Base-by-base conservation (phyloP, 129 eudicot species). In the Tanacetum coccineum region DNA sequence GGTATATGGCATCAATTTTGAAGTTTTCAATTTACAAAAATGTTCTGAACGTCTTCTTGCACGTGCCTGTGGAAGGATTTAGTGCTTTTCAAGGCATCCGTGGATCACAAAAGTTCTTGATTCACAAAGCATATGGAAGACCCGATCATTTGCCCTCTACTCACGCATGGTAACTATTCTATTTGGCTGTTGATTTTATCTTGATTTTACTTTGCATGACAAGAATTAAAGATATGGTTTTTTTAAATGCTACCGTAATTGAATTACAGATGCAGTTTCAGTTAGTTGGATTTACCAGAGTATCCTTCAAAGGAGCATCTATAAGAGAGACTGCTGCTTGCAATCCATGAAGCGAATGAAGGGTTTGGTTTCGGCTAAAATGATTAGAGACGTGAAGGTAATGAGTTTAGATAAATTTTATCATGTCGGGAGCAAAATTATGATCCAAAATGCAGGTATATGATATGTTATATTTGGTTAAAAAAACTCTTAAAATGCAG, bases 21-120 rank as follows among this genome's bases (percentile, higher is more conserved):
- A 13, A 7, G 4, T 26, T 36, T 30, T 8, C 36, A 3, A 12
- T 55, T 10, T 62, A 42, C 9, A 1, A 45, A 6, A 22, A 47
- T 17, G 4, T n/a, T 56, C 11, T 58, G n/a, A 22, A 55, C 22
- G 5, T 72, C 60, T 53, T 59, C 26, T 32, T 72, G 26, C 85
- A 93, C 96, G 99, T 93, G 53, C 99, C 99, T 25, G 76, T 93
- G 12, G 99, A 93, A 86, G 96, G 99, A 70, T 93, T 93, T 61
- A 89, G 96, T 51, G 99, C 99, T 11, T 79, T 93, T 39, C 99
- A 93, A 86, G 96, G 99, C 36, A 89, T 93, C 51, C 88, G 95
- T 3, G 99, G 99, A 18, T 84, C 96, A 39, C 99, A 93, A 73
- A 93, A 89, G 81, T 93, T 93, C 46, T 96, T 89, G 80, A 93